A percentile compares a stretch with the other conserved stretches of the same genome.
Evolutionary conservation across 139 green algal species (phyloP).

Genomic region (Closterium sp.): DNA sequence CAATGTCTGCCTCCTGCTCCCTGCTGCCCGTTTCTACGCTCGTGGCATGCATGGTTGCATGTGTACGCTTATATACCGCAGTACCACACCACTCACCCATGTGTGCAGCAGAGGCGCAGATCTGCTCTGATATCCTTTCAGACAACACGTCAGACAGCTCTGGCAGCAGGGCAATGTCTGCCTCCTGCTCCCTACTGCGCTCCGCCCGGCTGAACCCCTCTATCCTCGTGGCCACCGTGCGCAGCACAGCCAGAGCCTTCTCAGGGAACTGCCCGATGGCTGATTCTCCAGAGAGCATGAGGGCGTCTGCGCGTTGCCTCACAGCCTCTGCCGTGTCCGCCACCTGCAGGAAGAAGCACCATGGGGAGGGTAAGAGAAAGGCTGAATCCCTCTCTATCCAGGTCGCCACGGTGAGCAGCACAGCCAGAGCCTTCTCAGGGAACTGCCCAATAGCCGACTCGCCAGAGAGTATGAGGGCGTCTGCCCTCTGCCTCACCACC

Average conservation of each 20-base stretch:
- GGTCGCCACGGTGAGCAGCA: constrained; percentile 46
- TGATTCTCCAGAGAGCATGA: constrained; percentile 83
- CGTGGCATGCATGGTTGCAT: too few species aligned
- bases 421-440: constrained; percentile 55
- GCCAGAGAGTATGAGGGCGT: constrained; percentile 82
- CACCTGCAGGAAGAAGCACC: constrained; percentile 47
- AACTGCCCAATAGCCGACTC: constrained; percentile 70
- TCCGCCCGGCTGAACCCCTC: constrained; percentile 46
- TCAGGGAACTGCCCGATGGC: constrained; percentile 70
- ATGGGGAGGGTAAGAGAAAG: background rate
- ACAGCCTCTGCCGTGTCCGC: constrained; percentile 79
- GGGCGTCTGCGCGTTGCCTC: constrained; percentile 73
- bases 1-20: constrained; percentile 12
- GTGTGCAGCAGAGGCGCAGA: constrained; percentile 64
- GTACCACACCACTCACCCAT: constrained; percentile 44
- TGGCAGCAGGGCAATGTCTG: constrained; percentile 56
- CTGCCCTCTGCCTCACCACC: constrained; percentile 72
- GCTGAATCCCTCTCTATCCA: constrained; percentile 55
- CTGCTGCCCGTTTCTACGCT: background rate
- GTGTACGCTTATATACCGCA: too few species aligned
- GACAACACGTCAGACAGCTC: constrained; percentile 44
- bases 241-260: constrained; percentile 73
- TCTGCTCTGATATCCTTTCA: constrained; percentile 60
- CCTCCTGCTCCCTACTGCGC: background rate
- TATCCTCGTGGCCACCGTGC: constrained; percentile 58